phyloP scores from a whole-genome alignment of 2,329 filamentous ascomycete species.

The Exserohilum rostratum region DNA sequence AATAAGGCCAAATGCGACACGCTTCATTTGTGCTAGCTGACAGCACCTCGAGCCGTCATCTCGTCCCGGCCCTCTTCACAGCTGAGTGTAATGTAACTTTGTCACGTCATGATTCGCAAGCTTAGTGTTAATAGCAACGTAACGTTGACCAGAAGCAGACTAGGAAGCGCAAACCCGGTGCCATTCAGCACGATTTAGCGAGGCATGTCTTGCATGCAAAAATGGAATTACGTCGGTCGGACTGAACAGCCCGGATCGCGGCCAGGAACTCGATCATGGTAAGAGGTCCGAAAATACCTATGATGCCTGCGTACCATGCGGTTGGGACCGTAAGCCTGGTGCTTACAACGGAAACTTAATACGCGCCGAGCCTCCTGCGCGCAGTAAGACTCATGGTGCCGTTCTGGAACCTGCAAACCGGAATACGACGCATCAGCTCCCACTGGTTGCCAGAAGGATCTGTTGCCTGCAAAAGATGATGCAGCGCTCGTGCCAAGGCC shows the following conservation, averaged over 20 bases:
- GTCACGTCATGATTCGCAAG: not conserved
- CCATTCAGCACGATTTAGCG: too few relatives aligned
- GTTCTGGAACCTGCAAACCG: not conserved
- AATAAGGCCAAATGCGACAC: not conserved
- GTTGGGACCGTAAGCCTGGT: not conserved
- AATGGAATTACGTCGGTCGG: not conserved
- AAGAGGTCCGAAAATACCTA: not conserved
- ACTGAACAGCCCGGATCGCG: not conserved
- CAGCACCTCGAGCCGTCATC: too few relatives aligned
- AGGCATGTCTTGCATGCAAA: not conserved
- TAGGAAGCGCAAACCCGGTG: not conserved
- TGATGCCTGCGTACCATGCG: not conserved
- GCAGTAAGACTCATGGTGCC: not conserved
- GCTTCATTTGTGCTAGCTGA: not conserved
- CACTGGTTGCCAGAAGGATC: not conserved
- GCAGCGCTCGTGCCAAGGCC: not conserved
- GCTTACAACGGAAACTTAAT: not conserved
- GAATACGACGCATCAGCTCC: not conserved
- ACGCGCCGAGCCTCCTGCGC: not conserved
- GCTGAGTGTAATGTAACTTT: not conserved
- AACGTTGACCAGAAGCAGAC: not conserved
- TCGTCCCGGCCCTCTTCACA: too few relatives aligned
- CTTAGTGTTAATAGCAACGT: not conserved
- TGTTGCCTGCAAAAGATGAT: not conserved
- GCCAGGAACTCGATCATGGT: not conserved